Base-by-base conservation (phyloP, 768 basidiomycete species). In the Naganishia kalamii region DNA sequence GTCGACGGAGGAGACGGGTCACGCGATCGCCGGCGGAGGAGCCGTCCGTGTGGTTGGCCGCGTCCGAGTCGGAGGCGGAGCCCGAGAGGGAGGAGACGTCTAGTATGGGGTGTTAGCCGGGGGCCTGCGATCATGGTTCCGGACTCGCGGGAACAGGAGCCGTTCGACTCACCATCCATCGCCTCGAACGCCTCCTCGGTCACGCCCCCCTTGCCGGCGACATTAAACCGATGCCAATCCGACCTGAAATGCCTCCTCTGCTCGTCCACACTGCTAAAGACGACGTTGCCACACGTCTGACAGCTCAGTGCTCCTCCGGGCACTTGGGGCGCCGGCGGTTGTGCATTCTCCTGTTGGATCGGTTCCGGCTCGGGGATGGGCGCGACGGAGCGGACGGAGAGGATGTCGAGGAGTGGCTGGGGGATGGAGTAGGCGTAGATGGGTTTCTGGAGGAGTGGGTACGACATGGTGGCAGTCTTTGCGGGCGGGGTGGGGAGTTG, bases 221-320 rank as follows among this genome's bases (percentile, higher is more conserved):
- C 89, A 76, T 98, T 98, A 80, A 94, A 98, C 65, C 92, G 85
- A 82, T 99, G 94, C 96, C 94, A 98, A 78, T 99, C 94, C 11
- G 89, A 90, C 70, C 86, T 85, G 76, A 89, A 96, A 78, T 98
- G 94, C 1, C 80, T 76, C 57, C 92, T 83, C 71, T 97, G 92
- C 65, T 88, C 88, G 35, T 88, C 85, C 6, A 98, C 83, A 64
- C 87, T 86, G 13, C 80, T 69, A 69, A 98, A 97, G 0, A 79
- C 71, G 2, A 84, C 82, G 4, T 86, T 88, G 2, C 70, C 71
- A 64, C 75, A 76, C 27, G 75, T 71, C 44, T 74, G 72, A 64
- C 74, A 80, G 46, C 63, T 65, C n/a, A 74, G 63, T 5, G 66
- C 43, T 8, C 68, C 71, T 21, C 30, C 64, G 7, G 57, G 33